Conservation (phyloP, 2,329 filamentous ascomycete species). For the Aciculosporium take region DNA sequence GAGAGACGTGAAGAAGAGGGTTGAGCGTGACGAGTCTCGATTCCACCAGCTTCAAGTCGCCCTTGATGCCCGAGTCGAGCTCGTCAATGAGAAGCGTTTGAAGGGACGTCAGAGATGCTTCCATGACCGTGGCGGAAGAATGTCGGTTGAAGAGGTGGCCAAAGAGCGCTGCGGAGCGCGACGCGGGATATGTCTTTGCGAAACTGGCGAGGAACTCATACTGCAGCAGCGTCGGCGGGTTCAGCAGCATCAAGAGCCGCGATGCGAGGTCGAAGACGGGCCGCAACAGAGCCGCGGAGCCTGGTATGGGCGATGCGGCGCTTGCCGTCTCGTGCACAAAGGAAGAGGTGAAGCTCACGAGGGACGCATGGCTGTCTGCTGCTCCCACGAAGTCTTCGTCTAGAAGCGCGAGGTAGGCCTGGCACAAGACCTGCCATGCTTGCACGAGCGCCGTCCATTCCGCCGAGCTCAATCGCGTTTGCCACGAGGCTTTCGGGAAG, state of each 20-base stretch:
- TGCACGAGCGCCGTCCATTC: conserved; percentile 71
- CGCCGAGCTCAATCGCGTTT: conserved; percentile 46
- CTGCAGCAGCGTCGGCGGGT: conserved; percentile 36
- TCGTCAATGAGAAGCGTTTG: conserved; percentile 49
- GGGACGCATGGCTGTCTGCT: conserved; percentile 40
- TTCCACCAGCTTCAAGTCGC: conserved; percentile 41
- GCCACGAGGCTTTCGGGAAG: conserved; percentile 57
- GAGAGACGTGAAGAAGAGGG: conserved; percentile 47
- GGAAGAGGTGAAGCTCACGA: conserved; percentile 27
- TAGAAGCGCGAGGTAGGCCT: conserved; percentile 47
- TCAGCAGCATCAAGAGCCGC: conserved; percentile 33
- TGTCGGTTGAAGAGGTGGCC: conserved; percentile 36
- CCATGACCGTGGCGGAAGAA: conserved; percentile 26
- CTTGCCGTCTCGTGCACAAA: conserved; percentile 45
- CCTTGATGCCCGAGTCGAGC: conserved; percentile 46
- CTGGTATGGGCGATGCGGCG: conserved; percentile 11
- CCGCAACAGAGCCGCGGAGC: conserved; percentile 38
- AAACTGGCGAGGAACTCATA: conserved; percentile 59
- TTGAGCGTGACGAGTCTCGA: conserved; percentile 43
- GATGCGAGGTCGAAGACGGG: conserved; percentile 50
- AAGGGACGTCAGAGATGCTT: conserved; percentile 39
- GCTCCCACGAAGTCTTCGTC: conserved; percentile 37
- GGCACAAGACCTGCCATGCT: conserved; percentile 57
- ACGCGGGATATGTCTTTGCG: conserved; percentile 51
- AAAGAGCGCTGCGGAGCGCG: conserved; percentile 38